Percentiles rank a stretch among this genome's conserved stretches.
Conservation (phyloP, 2,329 filamentous ascomycete genomes). For the Aspergillus viridinutans region DNA sequence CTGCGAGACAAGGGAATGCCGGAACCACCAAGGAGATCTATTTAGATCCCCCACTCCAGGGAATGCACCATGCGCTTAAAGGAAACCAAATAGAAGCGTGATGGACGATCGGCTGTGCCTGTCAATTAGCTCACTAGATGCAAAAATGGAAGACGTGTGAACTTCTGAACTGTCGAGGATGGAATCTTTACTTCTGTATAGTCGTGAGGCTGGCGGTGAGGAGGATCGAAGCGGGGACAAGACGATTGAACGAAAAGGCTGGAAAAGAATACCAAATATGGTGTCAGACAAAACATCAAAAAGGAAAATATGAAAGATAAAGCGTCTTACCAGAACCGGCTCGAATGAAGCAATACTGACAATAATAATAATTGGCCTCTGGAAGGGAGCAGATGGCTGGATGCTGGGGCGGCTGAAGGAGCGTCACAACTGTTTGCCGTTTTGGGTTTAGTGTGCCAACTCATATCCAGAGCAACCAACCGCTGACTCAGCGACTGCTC, state of each 20-base stretch:
- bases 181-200: slow-evolving; percentile 5
- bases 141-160: not conserved
- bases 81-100: slow-evolving; percentile 7
- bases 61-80: slow-evolving; percentile 41
- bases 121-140: not conserved
- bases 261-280: not conserved
- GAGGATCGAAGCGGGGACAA: slow-evolving; percentile 4
- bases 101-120: not conserved
- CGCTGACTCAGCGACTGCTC: slow-evolving; percentile 20
- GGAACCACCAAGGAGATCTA: slow-evolving; percentile 40
- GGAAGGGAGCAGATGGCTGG: slow-evolving; percentile 7
- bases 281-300: not conserved
- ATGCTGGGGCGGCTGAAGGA: slow-evolving; percentile 7
- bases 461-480: slow-evolving; percentile 39
- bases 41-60: slow-evolving; percentile 39
- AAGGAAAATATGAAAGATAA: not conserved
- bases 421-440: slow-evolving; percentile 37
- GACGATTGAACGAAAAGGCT: not conserved
- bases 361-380: not conserved
- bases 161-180: not conserved
- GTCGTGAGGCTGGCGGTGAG: slow-evolving; percentile 9
- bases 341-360: not conserved
- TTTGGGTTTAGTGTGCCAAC: slow-evolving; percentile 38
- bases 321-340: not conserved
- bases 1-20: slow-evolving; percentile 36